Evolutionary conservation across 176 grass and related monocot genomes (phyloP).

Genomic region (Carex scoparia): DNA sequence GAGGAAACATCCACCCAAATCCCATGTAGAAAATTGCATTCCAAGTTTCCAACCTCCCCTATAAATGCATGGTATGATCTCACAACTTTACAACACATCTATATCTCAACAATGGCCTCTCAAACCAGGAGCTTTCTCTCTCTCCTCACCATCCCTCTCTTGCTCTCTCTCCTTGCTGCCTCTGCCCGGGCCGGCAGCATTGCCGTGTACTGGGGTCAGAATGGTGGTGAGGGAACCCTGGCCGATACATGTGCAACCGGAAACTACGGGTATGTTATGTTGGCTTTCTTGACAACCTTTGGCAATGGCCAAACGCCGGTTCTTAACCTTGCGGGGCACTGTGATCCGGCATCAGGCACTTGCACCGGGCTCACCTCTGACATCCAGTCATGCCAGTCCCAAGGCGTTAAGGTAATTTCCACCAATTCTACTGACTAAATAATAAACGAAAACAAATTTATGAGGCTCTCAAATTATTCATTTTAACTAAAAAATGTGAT

Average conservation of each 20-base stretch:
- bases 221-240: slow-evolving; percentile 26
- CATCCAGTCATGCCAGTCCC: slow-evolving; percentile 30
- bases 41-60: neutral
- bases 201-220: slow-evolving; percentile 41
- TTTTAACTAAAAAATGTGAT: neutral
- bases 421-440: neutral
- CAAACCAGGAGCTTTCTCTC: neutral
- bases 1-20: neutral
- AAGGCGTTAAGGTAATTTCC: slow-evolving; percentile 17
- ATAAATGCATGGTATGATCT: neutral
- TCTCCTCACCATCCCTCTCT: slow-evolving; percentile 10
- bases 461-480: neutral
- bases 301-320: slow-evolving; percentile 30
- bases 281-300: slow-evolving; percentile 37
- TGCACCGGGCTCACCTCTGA: slow-evolving; percentile 21
- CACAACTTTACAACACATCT: neutral
- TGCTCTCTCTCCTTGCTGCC: slow-evolving; percentile 13
- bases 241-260: slow-evolving; percentile 21
- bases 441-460: neutral
- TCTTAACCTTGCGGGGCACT: slow-evolving; percentile 33
- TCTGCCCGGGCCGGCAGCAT: slow-evolving; percentile 3
- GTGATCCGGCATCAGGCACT: slow-evolving; percentile 11
- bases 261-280: slow-evolving; percentile 22
- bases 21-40: neutral
- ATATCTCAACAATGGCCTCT: slow-evolving; percentile 15